Base-by-base conservation (phyloP, 2,329 filamentous ascomycete genomes). In the Reticulascus tulasneorum region DNA sequence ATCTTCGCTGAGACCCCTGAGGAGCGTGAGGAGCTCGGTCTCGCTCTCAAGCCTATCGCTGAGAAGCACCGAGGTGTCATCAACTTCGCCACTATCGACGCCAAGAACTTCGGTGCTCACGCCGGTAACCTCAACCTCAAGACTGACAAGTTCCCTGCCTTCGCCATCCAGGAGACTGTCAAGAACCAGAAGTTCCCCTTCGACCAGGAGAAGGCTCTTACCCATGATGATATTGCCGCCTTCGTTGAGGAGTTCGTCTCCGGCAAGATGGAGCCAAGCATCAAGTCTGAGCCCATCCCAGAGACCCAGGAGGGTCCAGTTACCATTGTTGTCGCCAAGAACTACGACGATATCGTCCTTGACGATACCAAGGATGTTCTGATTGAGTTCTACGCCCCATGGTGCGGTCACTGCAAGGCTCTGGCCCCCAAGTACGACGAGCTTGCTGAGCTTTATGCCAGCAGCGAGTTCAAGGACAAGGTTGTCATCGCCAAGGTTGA, bases 361-460 rank as follows among this genome's bases (percentile, higher is more conserved):
- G 84, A 98, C 60, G 84, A 94, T 64, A 76, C 83, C 60, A 97
- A 97, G 84, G 93, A 98, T 65, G 93, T 98, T 41, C 79, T 98
- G 50, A 69, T 98, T 47, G 93, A 98, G 75, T 97, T 95, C 74
- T 98, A 98, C 72, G 93, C 93, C 42, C 93, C 93, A 47, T 98
- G 93, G 93, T 98, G 93, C 64, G 93, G 93, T 53, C 93, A 98
- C 80, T 98, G 93, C 87, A 97, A 97, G 80, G 90, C 81, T 65
- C 84, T 98, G 45, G 91, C 93, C 38, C 93, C 93, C 55, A 84
- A 95, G 66, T 98, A 96, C 66, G 93, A 98, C 47, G 87, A 96
- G 64, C 85, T 98, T 41, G 93, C 79, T 38, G 65, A 74, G 42
- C 73, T 80, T 41, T 96, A 88, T 70, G 73, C 79, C 78, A 65